Evolutionary conservation across 129 eudicot genomes (phyloP).

Genomic region (Saussurea involucrata): DNA sequence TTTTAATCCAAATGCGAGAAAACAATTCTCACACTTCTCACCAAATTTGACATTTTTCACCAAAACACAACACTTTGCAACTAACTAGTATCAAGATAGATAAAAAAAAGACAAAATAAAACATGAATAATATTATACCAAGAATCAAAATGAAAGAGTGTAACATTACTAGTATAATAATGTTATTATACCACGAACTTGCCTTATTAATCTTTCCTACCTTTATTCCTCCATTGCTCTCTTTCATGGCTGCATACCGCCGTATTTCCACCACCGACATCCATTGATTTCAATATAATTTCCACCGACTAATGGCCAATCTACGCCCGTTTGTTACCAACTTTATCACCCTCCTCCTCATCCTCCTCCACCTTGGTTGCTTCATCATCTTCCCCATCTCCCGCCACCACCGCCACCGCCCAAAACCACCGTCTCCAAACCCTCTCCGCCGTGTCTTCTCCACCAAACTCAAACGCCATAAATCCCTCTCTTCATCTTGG

Average conservation of each 20-base stretch:
- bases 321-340: slow-evolving; percentile 29
- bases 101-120: too few species aligned
- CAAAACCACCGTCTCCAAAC: slow-evolving; percentile 23
- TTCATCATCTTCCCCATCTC: slow-evolving; percentile 44
- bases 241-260: slow-evolving; percentile 15
- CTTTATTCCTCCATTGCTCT: slow-evolving; percentile 26
- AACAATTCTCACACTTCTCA: too few species aligned
- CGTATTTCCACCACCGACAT: neutral
- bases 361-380: slow-evolving; percentile 52
- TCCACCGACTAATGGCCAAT: slow-evolving; percentile 25
- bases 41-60: too few species aligned
- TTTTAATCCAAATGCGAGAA: too few species aligned
- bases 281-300: neutral
- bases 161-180: too few species aligned
- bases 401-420: slow-evolving; percentile 14
- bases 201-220: slow-evolving; percentile 15
- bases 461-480: slow-evolving; percentile 39
- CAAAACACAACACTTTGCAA: too few species aligned
- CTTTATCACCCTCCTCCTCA: slow-evolving; percentile 31
- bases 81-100: too few species aligned
- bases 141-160: too few species aligned
- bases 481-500: slow-evolving; percentile 42
- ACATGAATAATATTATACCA: too few species aligned
- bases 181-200: slow-evolving; percentile 30
- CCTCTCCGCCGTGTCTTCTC: slow-evolving; percentile 22